Conservation (phyloP, 75 land plant species). For the Isoetes taiwanensis region DNA sequence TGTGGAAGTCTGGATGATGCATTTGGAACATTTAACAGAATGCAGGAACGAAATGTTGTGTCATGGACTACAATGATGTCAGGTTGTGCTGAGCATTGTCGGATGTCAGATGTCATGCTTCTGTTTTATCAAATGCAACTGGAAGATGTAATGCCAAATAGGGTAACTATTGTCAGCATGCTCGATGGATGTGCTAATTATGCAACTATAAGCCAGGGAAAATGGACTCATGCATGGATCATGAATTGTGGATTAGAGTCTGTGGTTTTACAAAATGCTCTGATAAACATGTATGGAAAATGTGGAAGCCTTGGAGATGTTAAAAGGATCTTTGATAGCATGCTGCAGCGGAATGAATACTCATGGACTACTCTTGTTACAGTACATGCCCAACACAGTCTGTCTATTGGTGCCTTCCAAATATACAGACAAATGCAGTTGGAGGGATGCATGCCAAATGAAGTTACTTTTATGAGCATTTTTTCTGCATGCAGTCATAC, state of each 20-base stretch:
- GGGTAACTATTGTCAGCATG: slow-evolving; percentile 5
- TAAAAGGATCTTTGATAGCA: slow-evolving; percentile 17
- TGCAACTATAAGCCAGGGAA: no score
- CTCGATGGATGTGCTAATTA: slow-evolving; percentile 9
- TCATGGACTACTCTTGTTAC: slow-evolving; percentile 46
- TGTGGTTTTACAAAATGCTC: no score
- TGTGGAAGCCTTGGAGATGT: slow-evolving; percentile 39
- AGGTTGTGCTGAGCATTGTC: slow-evolving; percentile 18
- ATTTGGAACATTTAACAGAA: slow-evolving; percentile 16
- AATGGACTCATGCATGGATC: no score
- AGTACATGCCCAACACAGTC: slow-evolving; percentile 18
- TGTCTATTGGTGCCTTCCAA: background rate
- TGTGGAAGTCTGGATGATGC: slow-evolving; percentile 40
- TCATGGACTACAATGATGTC: slow-evolving; percentile 46
- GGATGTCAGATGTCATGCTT: background rate
- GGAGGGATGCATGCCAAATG: slow-evolving; percentile 8
- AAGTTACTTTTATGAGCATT: slow-evolving; percentile 5
- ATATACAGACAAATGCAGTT: slow-evolving; percentile 8
- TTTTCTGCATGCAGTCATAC: slow-evolving; percentile 12
- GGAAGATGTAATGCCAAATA: slow-evolving; percentile 8
- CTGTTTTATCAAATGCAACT: slow-evolving; percentile 9
- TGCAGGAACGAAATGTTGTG: slow-evolving; percentile 32
- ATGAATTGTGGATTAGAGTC: no score
- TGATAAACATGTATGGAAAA: slow-evolving; percentile 45
- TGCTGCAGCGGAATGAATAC: slow-evolving; percentile 28